Conservation (phyloP, 345 rosid genomes). For the Mangifera indica region DNA sequence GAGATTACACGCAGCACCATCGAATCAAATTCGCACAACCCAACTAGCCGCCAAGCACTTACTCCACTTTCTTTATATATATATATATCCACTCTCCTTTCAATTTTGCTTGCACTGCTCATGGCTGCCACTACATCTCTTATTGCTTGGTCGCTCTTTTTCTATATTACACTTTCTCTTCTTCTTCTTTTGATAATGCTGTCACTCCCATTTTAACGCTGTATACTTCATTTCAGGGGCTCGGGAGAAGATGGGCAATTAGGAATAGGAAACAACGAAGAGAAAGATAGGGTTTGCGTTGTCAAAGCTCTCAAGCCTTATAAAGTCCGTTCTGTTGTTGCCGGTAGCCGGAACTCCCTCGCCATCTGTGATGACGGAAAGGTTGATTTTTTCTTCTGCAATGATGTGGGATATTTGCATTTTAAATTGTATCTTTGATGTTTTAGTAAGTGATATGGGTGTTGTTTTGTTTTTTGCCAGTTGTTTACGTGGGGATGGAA, state of each 20-base stretch:
- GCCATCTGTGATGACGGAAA: slow-evolving; percentile 95
- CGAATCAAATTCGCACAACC: slow-evolving; percentile 1
- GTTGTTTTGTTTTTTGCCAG: slow-evolving; percentile 31
- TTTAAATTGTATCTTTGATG: not conserved
- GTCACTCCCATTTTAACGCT: not conserved
- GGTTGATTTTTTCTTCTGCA: slow-evolving; percentile 37
- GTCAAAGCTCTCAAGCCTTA: slow-evolving; percentile 67
- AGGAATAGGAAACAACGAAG: slow-evolving; percentile 81
- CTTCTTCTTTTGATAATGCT: not conserved
- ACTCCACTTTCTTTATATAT: not conserved
- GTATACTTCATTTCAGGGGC: slow-evolving; percentile 54
- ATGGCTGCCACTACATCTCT: slow-evolving; percentile 47
- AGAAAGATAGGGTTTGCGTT: slow-evolving; percentile 72
- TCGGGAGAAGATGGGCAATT: slow-evolving; percentile 97
- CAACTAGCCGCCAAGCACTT: not conserved
- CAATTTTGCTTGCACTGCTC: not conserved
- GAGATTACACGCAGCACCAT: not conserved
- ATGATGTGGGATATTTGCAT: not conserved
- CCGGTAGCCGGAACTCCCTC: slow-evolving; percentile 97
- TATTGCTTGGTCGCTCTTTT: slow-evolving; percentile 44
- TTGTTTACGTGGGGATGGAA: slow-evolving; percentile 99
- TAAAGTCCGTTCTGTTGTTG: slow-evolving; percentile 79
- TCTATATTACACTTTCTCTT: not conserved
- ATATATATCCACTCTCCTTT: too few relatives aligned
- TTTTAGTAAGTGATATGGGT: slow-evolving; percentile 3